phyloP scores from a whole-genome alignment of 2,329 filamentous ascomycete species.

The Teratosphaeria epicoccoides region DNA sequence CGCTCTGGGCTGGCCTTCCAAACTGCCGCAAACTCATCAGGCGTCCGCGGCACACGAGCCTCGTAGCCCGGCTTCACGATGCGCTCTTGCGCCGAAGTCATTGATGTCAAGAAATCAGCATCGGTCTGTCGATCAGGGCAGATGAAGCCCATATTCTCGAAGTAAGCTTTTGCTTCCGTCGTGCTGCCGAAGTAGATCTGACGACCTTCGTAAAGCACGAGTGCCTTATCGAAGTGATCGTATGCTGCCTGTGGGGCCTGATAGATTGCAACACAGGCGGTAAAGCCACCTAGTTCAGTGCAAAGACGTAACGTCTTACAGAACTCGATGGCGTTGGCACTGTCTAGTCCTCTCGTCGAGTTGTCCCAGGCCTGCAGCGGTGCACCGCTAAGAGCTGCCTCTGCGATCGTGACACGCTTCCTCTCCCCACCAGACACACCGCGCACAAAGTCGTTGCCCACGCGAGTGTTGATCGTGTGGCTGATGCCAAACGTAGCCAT shows the following conservation, averaged over 20 bases:
- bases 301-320: slow-evolving; percentile 58
- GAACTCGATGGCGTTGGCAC: slow-evolving; percentile 66
- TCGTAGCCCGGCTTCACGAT: slow-evolving; percentile 36
- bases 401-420: slow-evolving; percentile 71
- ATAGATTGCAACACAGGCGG: slow-evolving; percentile 63
- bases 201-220: slow-evolving; percentile 56
- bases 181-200: slow-evolving; percentile 62
- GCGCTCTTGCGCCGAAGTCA: slow-evolving; percentile 46
- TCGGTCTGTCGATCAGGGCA: slow-evolving; percentile 63
- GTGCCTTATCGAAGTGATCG: slow-evolving; percentile 59
- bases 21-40: slow-evolving; percentile 39
- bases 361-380: slow-evolving; percentile 66
- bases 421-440: slow-evolving; percentile 67
- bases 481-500: slow-evolving; percentile 68
- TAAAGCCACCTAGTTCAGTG: slow-evolving; percentile 55
- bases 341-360: slow-evolving; percentile 62
- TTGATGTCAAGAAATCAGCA: slow-evolving; percentile 67
- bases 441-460: slow-evolving; percentile 65
- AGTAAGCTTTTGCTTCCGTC: slow-evolving; percentile 55
- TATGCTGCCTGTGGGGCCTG: slow-evolving; percentile 60
- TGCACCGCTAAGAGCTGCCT: slow-evolving; percentile 57
- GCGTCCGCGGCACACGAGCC: slow-evolving; percentile 36
- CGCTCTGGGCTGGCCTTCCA: slow-evolving; percentile 47
- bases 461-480: slow-evolving; percentile 61
- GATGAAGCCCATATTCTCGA: slow-evolving; percentile 59